Evolutionary conservation across 1,284 basidiomycete species (phyloP).

Genomic region (Melampsora abietis-canadensis): DNA sequence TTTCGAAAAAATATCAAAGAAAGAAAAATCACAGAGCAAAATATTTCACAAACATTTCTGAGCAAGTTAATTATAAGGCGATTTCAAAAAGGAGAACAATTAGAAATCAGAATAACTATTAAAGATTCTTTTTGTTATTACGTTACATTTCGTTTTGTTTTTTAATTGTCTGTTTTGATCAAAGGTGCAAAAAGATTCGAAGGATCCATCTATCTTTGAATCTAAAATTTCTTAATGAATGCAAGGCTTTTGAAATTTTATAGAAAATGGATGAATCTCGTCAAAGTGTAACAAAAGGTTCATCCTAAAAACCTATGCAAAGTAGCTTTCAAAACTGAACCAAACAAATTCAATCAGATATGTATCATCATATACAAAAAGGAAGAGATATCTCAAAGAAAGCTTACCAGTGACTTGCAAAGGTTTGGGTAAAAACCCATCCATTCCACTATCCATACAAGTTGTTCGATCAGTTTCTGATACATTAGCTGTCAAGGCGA

Average conservation of each 20-base stretch:
- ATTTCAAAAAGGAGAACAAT: too few species aligned
- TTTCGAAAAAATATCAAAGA: too few species aligned
- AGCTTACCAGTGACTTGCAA: conserved; percentile 31
- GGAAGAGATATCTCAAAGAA: not conserved
- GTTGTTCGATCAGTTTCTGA: conserved; percentile 22
- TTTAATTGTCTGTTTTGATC: not conserved
- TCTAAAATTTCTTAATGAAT: not conserved
- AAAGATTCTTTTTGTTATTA: not conserved
- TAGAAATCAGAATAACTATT: not conserved
- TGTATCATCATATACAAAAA: not conserved
- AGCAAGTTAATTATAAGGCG: too few species aligned
- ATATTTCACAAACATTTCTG: too few species aligned
- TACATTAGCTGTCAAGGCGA: conserved; percentile 39
- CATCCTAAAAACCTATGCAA: conserved; percentile 33
- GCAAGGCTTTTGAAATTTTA: not conserved
- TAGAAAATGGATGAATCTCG: not conserved
- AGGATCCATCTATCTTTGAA: not conserved
- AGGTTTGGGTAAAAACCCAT: conserved; percentile 37
- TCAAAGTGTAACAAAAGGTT: not conserved
- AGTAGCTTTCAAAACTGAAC: conserved; percentile 31
- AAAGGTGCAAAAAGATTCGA: not conserved
- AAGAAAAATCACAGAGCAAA: too few species aligned
- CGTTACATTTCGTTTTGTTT: not conserved
- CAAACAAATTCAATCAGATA: not conserved
- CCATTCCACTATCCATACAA: conserved; percentile 33